Conservation (phyloP, 2,329 filamentous ascomycete genomes). For the Hymenotorrendiella dingleyae region DNA sequence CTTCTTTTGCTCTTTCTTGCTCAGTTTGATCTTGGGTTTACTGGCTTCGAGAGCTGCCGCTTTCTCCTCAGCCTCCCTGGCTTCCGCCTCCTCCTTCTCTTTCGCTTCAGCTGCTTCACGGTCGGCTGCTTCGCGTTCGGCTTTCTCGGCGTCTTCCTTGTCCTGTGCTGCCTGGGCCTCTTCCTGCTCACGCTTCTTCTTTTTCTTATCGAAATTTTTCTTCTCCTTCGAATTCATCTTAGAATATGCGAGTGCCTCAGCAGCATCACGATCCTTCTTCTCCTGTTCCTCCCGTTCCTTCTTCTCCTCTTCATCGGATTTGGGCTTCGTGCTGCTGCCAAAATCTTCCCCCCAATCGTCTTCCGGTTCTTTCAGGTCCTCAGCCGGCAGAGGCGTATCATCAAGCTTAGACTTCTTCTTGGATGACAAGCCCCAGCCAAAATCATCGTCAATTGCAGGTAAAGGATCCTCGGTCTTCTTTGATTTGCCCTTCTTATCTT, state of each 20-base stretch:
- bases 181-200: too few species aligned
- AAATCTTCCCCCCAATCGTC: constrained; percentile 35
- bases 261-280: constrained; percentile 27
- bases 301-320: constrained; percentile 37
- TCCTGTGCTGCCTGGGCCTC: constrained; percentile 18
- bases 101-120: constrained; percentile 40
- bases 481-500: constrained; percentile 47
- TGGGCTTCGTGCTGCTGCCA: too few species aligned
- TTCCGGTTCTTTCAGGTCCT: constrained; percentile 41
- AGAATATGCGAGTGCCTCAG: constrained; percentile 37
- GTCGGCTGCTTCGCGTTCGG: constrained; percentile 32
- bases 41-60: neutral
- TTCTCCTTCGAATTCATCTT: constrained; percentile 31
- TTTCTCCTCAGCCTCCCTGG: neutral
- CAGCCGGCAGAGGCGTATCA: constrained; percentile 38
- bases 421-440: constrained; percentile 29
- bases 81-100: constrained; percentile 25
- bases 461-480: constrained; percentile 44
- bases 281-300: constrained; percentile 40
- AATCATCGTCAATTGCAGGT: constrained; percentile 34
- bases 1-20: constrained; percentile 38
- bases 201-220: constrained; percentile 33
- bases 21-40: constrained; percentile 35
- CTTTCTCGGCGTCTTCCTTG: constrained; percentile 44
- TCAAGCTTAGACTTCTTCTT: constrained; percentile 32